A percentile compares a stretch with the other conserved stretches of the same genome.
These are phyloP conservation scores for Hyphopichia khmerensis DNA, from an alignment of 1,139 yeast genomes.

Conservation along the genomic window DNA sequence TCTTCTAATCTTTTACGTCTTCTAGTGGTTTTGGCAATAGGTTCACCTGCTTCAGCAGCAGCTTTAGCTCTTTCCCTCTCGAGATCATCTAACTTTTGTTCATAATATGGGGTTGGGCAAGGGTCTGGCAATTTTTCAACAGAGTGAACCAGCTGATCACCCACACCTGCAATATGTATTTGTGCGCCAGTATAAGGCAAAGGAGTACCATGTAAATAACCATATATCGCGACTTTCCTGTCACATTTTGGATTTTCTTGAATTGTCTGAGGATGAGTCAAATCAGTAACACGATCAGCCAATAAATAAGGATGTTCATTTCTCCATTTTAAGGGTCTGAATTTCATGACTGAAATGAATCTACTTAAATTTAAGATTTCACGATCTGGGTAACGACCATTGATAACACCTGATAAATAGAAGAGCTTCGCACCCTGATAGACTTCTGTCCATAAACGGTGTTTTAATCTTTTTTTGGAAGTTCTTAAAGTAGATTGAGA, in stretches of 20 bases:
- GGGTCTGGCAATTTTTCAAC: constrained; percentile 96
- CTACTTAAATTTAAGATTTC: constrained; percentile 90
- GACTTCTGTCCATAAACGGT: constrained; percentile 98
- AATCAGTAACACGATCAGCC: constrained; percentile 91
- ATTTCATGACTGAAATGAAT: constrained; percentile 95
- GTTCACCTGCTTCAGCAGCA: constrained; percentile 60
- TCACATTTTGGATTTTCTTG: constrained; percentile 81
- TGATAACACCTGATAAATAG: constrained; percentile 91
- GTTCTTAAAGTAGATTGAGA: constrained; percentile 87
- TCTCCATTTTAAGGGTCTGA: constrained; percentile 97
- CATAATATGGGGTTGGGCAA: constrained; percentile 94
- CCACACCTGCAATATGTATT: constrained; percentile 94
- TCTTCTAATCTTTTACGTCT: constrained; percentile 92
- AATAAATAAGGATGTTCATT: constrained; percentile 94
- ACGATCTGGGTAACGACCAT: constrained; percentile 97
- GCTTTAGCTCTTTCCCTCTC: constrained; percentile 69
- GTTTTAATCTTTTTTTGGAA: constrained; percentile 87
- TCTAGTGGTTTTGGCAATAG: constrained; percentile 52
- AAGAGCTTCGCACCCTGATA: constrained; percentile 97
- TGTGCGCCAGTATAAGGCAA: constrained; percentile 69
- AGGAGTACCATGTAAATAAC: constrained; percentile 94
- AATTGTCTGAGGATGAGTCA: constrained; percentile 86
- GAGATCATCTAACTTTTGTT: constrained; percentile 77
- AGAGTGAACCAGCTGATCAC: constrained; percentile 74
- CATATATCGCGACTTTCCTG: constrained; percentile 87